phyloP scores from a whole-genome alignment of 2,329 filamentous ascomycete genomes.

The Fusarium globosum region DNA sequence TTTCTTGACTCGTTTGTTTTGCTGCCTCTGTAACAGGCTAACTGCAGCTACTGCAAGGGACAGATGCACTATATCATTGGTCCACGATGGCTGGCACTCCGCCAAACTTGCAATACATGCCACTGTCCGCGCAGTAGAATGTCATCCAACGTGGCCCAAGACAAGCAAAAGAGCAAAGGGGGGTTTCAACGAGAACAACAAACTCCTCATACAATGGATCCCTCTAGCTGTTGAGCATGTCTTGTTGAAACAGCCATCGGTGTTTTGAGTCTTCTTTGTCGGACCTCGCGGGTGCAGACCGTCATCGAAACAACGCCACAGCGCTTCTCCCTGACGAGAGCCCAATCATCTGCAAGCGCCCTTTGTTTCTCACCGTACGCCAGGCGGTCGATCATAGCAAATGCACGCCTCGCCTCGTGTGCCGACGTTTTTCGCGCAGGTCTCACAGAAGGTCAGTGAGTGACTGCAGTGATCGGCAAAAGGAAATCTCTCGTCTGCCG shows the following conservation, averaged over 20 bases:
- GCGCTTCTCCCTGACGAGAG: constrained; percentile 22
- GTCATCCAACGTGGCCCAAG: constrained; percentile 18
- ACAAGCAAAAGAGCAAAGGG: neutral
- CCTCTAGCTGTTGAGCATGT: neutral
- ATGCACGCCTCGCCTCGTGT: neutral
- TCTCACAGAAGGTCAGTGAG: neutral
- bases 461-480: constrained; percentile 2
- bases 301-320: constrained; percentile 28
- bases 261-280: constrained; percentile 28
- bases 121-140: constrained; percentile 15
- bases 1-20: constrained; percentile 22
- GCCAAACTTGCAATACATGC: constrained; percentile 15
- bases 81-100: neutral
- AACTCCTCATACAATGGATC: neutral
- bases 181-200: constrained; percentile 1
- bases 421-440: neutral
- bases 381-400: neutral
- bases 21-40: constrained; percentile 17
- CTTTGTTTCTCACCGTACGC: constrained; percentile 10
- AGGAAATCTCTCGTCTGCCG: neutral
- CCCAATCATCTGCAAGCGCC: constrained; percentile 9
- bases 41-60: constrained; percentile 29
- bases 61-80: constrained; percentile 6
- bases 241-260: constrained; percentile 22
- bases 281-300: neutral